Base-by-base conservation (phyloP, 352 stramenopile genomes). In the Ophiocytium majus region DNA sequence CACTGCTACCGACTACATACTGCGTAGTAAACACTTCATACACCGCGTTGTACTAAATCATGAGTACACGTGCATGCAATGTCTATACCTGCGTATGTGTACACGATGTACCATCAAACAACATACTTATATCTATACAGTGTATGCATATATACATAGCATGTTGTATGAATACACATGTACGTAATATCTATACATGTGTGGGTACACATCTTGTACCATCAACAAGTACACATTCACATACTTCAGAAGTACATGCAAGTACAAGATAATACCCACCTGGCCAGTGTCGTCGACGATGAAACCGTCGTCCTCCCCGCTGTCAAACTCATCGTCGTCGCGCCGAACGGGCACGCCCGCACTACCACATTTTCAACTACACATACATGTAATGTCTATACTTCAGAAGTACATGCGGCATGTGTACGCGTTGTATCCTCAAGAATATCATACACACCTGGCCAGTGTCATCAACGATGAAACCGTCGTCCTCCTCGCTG, bases 381-480 rank as follows among this genome's bases (percentile, higher is more conserved):
- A 57, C 43, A 14, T 57, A 57, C 43, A 57, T 57, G n/a, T n/a
- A n/a, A n/a, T n/a, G n/a, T n/a, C n/a, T n/a, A 57, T 57, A 57
- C 43, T 57, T 57, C 14, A 57, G 43, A 57, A 76, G 31, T 76
- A 76, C 64, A 17, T 10, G 5, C 5, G 17, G 17, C n/a, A n/a
- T n/a, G n/a, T n/a, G n/a, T n/a, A n/a, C n/a, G n/a, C n/a, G n/a
- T n/a, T n/a, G n/a, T n/a, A n/a, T n/a, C n/a, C n/a, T n/a, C 5
- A 17, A 37, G 5, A 5, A 17, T 14, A 37, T 17, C 5, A 37
- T 81, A 81, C 75, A 10, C 49, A 33, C 5, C 32, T 81, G 36
- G 57, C 83, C 86, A 5, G 86, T 57, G 50, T 89, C 86, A 57
- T 89, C 86, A n/a, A 85, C 86, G 74, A 89, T 89, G 49, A 89